phyloP scores from a whole-genome alignment of 257 asterid genomes.

The Lycium barbarum region DNA sequence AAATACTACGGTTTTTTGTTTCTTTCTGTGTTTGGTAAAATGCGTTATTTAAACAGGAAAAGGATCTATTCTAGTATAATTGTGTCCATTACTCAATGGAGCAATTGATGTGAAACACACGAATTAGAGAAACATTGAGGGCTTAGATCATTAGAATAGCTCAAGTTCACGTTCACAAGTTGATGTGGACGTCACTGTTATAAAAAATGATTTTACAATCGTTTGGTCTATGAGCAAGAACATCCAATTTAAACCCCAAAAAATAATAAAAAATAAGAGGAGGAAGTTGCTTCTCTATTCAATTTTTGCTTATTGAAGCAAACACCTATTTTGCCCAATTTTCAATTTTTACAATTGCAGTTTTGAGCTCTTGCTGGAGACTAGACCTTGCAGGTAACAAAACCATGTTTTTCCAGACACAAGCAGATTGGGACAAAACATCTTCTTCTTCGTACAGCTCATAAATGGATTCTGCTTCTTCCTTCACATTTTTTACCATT shows the following conservation, averaged over 20 bases:
- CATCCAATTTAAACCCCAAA: too few species aligned
- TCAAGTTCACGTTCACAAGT: neutral
- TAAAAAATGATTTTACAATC: too few species aligned
- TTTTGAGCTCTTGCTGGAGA: slow-evolving; percentile 62
- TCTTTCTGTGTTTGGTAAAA: too few species aligned
- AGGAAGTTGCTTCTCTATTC: neutral
- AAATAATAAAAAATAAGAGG: too few species aligned
- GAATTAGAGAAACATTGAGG: neutral
- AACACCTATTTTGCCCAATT: neutral
- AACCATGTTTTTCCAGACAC: slow-evolving; percentile 75
- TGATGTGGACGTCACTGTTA: neutral
- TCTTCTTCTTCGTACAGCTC: slow-evolving; percentile 58
- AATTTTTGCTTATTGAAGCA: neutral
- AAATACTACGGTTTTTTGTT: too few species aligned
- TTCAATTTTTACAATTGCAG: slow-evolving; percentile 61
- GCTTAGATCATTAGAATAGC: neutral
- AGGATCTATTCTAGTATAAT: too few species aligned
- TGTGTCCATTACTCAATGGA: too few species aligned
- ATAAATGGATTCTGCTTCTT: slow-evolving; percentile 76
- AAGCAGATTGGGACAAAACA: slow-evolving; percentile 44
- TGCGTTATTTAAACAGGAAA: too few species aligned
- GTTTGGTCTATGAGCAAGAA: neutral
- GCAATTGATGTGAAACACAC: too few species aligned
- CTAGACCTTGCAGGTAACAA: slow-evolving; percentile 54
- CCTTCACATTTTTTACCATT: slow-evolving; percentile 65